Percentiles rank a stretch among this genome's conserved stretches.
phyloP scores from a whole-genome alignment of 257 asterid species.

The Scutellaria minor region DNA sequence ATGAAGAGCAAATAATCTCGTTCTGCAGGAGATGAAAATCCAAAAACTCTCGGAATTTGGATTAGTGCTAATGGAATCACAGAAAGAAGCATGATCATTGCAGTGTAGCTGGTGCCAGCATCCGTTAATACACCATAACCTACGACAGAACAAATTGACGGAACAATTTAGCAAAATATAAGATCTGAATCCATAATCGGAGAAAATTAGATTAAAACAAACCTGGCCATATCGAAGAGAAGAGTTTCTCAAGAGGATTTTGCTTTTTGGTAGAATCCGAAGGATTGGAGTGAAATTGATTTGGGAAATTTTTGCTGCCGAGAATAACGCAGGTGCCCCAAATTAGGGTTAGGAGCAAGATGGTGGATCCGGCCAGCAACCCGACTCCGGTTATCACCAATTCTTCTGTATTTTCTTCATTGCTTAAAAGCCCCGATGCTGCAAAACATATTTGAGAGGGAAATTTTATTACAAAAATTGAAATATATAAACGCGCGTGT shows the following conservation, averaged over 20 bases:
- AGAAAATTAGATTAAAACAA: neutral
- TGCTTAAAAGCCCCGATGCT: slow-evolving; percentile 71
- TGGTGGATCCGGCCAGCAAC: slow-evolving; percentile 73
- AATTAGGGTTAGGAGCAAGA: slow-evolving; percentile 57
- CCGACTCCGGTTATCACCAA: slow-evolving; percentile 68
- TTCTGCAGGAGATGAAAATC: slow-evolving; percentile 37
- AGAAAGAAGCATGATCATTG: slow-evolving; percentile 60
- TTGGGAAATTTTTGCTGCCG: slow-evolving; percentile 41
- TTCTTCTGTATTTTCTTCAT: slow-evolving; percentile 57
- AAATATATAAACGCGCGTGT: neutral
- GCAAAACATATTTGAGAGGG: neutral
- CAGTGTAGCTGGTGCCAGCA: slow-evolving; percentile 49
- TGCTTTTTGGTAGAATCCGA: slow-evolving; percentile 15
- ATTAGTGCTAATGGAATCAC: slow-evolving; percentile 55
- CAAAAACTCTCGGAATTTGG: slow-evolving; percentile 42
- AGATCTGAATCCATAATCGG: neutral
- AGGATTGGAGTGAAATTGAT: neutral
- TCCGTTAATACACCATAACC: slow-evolving; percentile 60
- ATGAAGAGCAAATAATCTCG: slow-evolving; percentile 36
- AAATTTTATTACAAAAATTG: neutral
- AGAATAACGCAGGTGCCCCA: slow-evolving; percentile 70
- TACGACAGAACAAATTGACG: slow-evolving; percentile 23
- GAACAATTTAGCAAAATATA: neutral
- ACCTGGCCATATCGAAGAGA: slow-evolving; percentile 57
- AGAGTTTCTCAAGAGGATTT: slow-evolving; percentile 42